These are phyloP conservation scores for Taiozyma sp. DNA, from an alignment of 1,139 yeast species.

Conservation along the genomic window DNA sequence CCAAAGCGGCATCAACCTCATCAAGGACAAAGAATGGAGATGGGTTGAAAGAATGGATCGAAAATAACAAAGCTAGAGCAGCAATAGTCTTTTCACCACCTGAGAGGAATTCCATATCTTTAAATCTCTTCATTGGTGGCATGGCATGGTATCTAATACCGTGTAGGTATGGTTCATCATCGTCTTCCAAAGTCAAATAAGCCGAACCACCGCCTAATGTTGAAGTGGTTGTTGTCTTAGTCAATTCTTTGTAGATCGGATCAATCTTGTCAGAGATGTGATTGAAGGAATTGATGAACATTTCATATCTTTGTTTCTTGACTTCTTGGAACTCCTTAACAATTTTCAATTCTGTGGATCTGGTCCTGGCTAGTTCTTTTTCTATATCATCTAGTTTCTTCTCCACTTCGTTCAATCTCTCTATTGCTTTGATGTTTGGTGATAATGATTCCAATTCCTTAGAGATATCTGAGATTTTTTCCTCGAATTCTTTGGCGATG, in stretches of 20 bases:
- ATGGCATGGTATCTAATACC: slow-evolving; percentile 92
- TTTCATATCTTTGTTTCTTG: slow-evolving; percentile 52
- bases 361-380: slow-evolving; percentile 57
- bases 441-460: slow-evolving; percentile 58
- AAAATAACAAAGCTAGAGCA: slow-evolving; percentile 86
- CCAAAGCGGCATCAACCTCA: slow-evolving; percentile 97
- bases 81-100: slow-evolving; percentile 99
- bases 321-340: slow-evolving; percentile 56
- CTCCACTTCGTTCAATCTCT: slow-evolving; percentile 69
- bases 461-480: slow-evolving; percentile 47
- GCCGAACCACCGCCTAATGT: slow-evolving; percentile 91
- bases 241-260: slow-evolving; percentile 80
- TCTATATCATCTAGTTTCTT: slow-evolving; percentile 57
- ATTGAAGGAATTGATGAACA: slow-evolving; percentile 68
- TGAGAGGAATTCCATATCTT: slow-evolving; percentile 88
- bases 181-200: slow-evolving; percentile 79
- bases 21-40: slow-evolving; percentile 95
- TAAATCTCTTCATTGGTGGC: slow-evolving; percentile 93
- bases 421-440: slow-evolving; percentile 79
- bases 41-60: slow-evolving; percentile 87
- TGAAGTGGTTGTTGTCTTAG: slow-evolving; percentile 48
- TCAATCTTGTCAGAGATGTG: slow-evolving; percentile 75
- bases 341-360: slow-evolving; percentile 56
- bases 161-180: slow-evolving; percentile 79
- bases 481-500: slow-evolving; percentile 35